A percentile compares a stretch with the other conserved stretches of the same genome.
Conservation (phyloP, 768 basidiomycete genomes). For the Amanita rubescens region DNA sequence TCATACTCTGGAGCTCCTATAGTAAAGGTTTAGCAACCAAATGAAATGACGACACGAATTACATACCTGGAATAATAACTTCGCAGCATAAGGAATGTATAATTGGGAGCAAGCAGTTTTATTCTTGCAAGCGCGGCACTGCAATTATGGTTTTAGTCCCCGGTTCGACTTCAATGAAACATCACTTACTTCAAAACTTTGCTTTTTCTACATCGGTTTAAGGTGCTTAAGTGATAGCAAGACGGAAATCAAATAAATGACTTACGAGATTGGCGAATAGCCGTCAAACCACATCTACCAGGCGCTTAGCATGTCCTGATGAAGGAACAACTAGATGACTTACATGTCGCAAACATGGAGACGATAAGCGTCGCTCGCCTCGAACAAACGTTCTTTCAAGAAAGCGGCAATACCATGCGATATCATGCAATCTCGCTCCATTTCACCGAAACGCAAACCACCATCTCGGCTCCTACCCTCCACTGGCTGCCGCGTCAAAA, state of each 20-base stretch:
- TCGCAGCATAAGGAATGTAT: constrained; percentile 95
- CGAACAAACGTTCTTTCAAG: constrained; percentile 94
- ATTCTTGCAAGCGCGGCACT: constrained; percentile 95
- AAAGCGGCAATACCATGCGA: constrained; percentile 98
- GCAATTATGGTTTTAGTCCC: not conserved
- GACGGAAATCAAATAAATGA: constrained; percentile 8
- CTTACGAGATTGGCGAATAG: constrained; percentile 91
- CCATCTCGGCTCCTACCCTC: constrained; percentile 98
- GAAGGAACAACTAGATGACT: constrained; percentile 23
- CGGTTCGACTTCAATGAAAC: not conserved
- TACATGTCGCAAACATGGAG: constrained; percentile 96
- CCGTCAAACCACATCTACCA: constrained; percentile 84
- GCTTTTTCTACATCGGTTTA: constrained; percentile 67
- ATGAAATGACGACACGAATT: not conserved
- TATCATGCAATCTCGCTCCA: constrained; percentile 99
- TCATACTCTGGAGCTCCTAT: constrained; percentile 93
- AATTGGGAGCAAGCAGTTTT: constrained; percentile 90
- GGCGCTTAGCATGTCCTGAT: constrained; percentile 8
- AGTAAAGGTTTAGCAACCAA: constrained; percentile 4
- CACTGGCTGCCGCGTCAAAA: constrained; percentile 94
- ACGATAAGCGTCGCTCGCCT: constrained; percentile 89
- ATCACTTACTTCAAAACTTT: constrained; percentile 75
- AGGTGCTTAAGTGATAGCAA: constrained; percentile 8
- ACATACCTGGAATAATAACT: constrained; percentile 88
- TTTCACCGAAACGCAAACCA: constrained; percentile 99